A percentile compares a stretch with the other conserved stretches of the same genome.
phyloP scores from a whole-genome alignment of 805 yeast species.

The Blastobotrys peoriensis region DNA sequence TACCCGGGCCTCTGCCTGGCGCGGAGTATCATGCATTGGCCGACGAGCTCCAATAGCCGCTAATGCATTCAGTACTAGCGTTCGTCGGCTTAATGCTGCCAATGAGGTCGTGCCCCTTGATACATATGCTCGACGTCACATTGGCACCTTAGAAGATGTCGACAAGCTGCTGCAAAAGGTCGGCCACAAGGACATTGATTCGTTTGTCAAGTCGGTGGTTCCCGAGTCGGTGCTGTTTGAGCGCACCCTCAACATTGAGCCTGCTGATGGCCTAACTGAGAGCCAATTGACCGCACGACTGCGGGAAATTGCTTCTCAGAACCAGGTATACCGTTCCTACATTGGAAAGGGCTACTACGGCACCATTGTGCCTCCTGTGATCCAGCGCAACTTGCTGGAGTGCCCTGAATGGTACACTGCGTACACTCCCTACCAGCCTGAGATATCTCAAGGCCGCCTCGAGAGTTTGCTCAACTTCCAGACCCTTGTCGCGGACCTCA shows the following conservation, averaged over 20 bases:
- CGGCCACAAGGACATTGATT: constrained; percentile 61
- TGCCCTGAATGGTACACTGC: constrained; percentile 98
- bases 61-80: background rate
- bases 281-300: constrained; percentile 69
- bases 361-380: constrained; percentile 82
- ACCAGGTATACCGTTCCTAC: constrained; percentile 63
- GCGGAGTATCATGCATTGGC: background rate
- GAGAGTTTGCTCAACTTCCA: constrained; percentile 88
- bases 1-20: background rate
- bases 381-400: constrained; percentile 86
- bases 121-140: constrained; percentile 83
- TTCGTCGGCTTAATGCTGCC: background rate
- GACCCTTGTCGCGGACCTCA: constrained; percentile 82
- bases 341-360: constrained; percentile 96
- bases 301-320: constrained; percentile 63
- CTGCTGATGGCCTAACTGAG: constrained; percentile 73
- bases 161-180: constrained; percentile 57
- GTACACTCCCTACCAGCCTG: constrained; percentile 98
- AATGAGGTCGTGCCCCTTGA: constrained; percentile 46
- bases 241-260: constrained; percentile 61
- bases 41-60: background rate
- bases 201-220: constrained; percentile 65
- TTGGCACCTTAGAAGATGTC: constrained; percentile 73
- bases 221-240: constrained; percentile 70
- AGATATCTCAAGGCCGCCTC: constrained; percentile 92